Conservation (phyloP, 73 alveolate species). For the Paramecium sonneborni region DNA sequence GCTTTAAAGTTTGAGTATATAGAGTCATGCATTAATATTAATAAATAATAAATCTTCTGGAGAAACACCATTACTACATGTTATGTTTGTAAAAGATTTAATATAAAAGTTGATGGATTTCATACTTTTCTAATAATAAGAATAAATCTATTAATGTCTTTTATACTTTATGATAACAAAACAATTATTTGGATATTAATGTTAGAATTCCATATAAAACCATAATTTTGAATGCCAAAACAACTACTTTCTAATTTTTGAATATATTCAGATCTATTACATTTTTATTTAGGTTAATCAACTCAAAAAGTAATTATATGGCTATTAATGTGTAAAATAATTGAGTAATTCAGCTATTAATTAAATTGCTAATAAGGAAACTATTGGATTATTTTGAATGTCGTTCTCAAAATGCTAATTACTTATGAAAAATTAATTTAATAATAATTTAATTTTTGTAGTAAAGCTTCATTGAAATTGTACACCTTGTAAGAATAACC, state of each 20-base stretch:
- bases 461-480: slow-evolving; percentile 75
- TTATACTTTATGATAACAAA: slow-evolving; percentile 62
- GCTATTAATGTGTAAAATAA: neutral
- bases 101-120: slow-evolving; percentile 74
- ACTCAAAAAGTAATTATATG: slow-evolving; percentile 50
- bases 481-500: slow-evolving; percentile 51
- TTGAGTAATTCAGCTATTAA: slow-evolving; percentile 82
- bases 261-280: slow-evolving; percentile 77
- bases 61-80: slow-evolving; percentile 87
- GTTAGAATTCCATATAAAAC: slow-evolving; percentile 85
- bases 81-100: slow-evolving; percentile 77
- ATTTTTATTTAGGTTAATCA: slow-evolving; percentile 65
- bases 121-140: slow-evolving; percentile 44
- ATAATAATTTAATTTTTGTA: no score
- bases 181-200: slow-evolving; percentile 74
- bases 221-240: slow-evolving; percentile 89
- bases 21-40: slow-evolving; percentile 86
- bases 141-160: slow-evolving; percentile 6
- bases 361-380: slow-evolving; percentile 76
- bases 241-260: slow-evolving; percentile 94
- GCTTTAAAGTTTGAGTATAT: slow-evolving; percentile 82
- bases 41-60: slow-evolving; percentile 91
- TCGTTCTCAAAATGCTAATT: slow-evolving; percentile 74
- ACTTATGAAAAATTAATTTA: slow-evolving; percentile 69
- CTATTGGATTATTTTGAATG: slow-evolving; percentile 62